Conservation (phyloP, 352 stramenopile genomes). For the Pythium rishiriense region DNA sequence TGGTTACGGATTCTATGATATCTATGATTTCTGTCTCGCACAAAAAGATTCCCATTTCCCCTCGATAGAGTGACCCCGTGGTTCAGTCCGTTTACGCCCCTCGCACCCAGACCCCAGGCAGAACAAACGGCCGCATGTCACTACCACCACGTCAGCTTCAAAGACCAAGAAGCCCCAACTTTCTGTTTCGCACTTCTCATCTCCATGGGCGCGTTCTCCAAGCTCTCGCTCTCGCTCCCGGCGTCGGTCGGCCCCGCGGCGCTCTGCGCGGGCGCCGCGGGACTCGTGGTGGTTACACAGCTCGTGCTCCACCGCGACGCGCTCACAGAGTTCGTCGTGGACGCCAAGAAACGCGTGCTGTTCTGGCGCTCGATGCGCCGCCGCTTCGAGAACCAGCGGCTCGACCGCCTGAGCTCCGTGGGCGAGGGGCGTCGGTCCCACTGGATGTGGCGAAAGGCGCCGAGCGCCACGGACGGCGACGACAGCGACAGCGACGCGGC, state of each 20-base stretch:
- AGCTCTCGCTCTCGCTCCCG: constrained; percentile 7
- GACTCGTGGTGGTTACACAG: constrained; percentile 37
- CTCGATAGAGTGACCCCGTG: background rate
- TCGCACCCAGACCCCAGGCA: background rate
- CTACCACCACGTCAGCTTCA: constrained; percentile 9
- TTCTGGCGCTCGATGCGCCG: constrained; percentile 76
- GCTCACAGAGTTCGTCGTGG: constrained; percentile 42
- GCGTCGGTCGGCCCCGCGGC: constrained; percentile 2
- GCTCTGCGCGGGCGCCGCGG: constrained; percentile 24
- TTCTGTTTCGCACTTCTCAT: constrained; percentile 1
- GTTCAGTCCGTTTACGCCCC: background rate
- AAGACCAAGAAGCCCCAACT: background rate
- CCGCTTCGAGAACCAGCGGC: constrained; percentile 69
- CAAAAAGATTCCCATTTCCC: background rate
- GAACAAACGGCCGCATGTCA: constrained; percentile 10
- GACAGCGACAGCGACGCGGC: constrained; percentile 15
- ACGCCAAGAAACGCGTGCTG: constrained; percentile 52
- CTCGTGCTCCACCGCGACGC: constrained; percentile 52
- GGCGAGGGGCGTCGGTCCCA: constrained; percentile 65
- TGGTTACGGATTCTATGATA: background rate
- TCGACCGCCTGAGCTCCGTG: constrained; percentile 68
- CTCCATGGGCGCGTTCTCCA: constrained; percentile 25
- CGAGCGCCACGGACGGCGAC: constrained; percentile 5
- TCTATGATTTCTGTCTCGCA: constrained; percentile 8
- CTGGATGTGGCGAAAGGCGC: constrained; percentile 72